These are phyloP conservation scores for Suhomyces sp. DNA, from an alignment of 805 yeast species.

Conservation along the genomic window DNA sequence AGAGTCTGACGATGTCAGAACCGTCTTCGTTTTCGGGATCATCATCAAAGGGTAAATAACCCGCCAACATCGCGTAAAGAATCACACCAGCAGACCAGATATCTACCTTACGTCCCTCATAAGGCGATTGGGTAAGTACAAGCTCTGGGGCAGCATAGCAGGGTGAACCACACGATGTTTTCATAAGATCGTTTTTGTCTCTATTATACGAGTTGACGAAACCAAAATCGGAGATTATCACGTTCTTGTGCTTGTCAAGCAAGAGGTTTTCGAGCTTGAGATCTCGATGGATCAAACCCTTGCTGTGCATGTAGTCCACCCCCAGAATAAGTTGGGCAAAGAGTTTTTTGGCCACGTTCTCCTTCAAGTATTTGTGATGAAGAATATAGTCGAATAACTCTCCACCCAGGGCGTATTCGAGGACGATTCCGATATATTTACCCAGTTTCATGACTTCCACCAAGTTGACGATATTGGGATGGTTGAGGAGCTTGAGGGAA, in stretches of 20 bases:
- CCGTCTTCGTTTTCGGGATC: slow-evolving; percentile 97
- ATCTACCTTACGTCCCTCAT: slow-evolving; percentile 91
- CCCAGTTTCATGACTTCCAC: slow-evolving; percentile 94
- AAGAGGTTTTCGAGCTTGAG: slow-evolving; percentile 71
- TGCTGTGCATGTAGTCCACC: slow-evolving; percentile 82
- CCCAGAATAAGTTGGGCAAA: slow-evolving; percentile 95
- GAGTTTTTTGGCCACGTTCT: slow-evolving; percentile 76
- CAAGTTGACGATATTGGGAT: slow-evolving; percentile 88
- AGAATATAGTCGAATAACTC: slow-evolving; percentile 92
- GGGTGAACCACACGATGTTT: slow-evolving; percentile 95
- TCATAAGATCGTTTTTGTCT: slow-evolving; percentile 72
- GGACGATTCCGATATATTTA: slow-evolving; percentile 91
- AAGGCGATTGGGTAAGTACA: slow-evolving; percentile 82
- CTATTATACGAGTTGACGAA: slow-evolving; percentile 82
- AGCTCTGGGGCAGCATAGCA: slow-evolving; percentile 98
- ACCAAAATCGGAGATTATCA: slow-evolving; percentile 88
- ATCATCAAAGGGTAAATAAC: slow-evolving; percentile 96
- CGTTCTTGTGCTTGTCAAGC: slow-evolving; percentile 82
- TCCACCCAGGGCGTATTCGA: slow-evolving; percentile 97
- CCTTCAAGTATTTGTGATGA: slow-evolving; percentile 83
- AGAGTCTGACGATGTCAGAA: slow-evolving; percentile 84
- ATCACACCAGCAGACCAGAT: slow-evolving; percentile 98
- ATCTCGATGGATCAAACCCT: slow-evolving; percentile 78
- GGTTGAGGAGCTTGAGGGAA: slow-evolving; percentile 79
- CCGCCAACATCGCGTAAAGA: slow-evolving; percentile 93